A percentile compares a stretch with the other conserved stretches of the same genome.
phyloP scores from a whole-genome alignment of 257 asterid species.

The Coffea canephora region DNA sequence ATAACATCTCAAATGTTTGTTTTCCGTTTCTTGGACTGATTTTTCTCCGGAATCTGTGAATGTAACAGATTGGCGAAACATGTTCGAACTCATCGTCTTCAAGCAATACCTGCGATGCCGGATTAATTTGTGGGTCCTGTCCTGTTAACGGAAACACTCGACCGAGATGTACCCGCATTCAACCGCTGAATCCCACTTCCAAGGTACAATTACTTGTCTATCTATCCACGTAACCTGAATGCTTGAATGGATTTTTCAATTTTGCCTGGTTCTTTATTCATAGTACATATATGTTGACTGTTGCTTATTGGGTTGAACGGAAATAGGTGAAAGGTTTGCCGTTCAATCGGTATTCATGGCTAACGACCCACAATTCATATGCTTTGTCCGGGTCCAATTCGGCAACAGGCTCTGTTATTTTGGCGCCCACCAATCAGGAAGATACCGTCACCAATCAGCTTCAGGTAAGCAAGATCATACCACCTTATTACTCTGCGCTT shows the following conservation, averaged over 20 bases:
- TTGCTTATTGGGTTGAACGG: not conserved
- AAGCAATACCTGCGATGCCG: conserved; percentile 51
- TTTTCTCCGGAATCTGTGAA: not conserved
- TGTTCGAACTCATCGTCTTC: conserved; percentile 40
- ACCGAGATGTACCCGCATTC: conserved; percentile 66
- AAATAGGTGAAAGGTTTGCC: conserved; percentile 43
- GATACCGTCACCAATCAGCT: conserved; percentile 70
- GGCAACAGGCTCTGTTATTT: conserved; percentile 53
- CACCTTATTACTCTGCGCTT: not conserved
- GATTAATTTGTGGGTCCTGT: conserved; percentile 60
- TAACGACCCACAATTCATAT: conserved; percentile 80
- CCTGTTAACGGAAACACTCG: conserved; percentile 71
- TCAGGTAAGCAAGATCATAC: conserved; percentile 22
- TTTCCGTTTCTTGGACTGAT: too few species aligned
- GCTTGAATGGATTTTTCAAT: not conserved
- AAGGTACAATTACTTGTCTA: conserved; percentile 29
- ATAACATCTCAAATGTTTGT: not conserved
- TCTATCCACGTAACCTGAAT: not conserved
- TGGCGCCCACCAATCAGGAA: conserved; percentile 78
- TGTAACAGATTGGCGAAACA: conserved; percentile 64
- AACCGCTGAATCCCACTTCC: conserved; percentile 58
- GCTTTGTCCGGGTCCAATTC: conserved; percentile 57
- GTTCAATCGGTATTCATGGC: conserved; percentile 71
- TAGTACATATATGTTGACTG: not conserved
- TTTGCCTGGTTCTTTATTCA: not conserved